Conservation (phyloP, 1,284 basidiomycete species). For the Apiotrichum siamense region DNA sequence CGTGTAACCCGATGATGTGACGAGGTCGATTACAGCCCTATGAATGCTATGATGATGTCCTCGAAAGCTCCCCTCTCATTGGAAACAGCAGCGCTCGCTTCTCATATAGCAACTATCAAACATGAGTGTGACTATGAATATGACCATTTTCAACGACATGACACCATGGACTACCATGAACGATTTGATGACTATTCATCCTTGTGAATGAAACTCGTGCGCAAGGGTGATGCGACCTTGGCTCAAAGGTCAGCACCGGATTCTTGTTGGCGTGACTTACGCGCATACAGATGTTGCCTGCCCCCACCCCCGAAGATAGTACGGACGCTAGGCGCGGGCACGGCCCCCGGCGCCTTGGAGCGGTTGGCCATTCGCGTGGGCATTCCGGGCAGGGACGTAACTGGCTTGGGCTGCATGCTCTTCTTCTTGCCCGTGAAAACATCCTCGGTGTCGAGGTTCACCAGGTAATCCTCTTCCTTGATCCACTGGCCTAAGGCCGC, state of each 20-base stretch:
- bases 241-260: neutral
- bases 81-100: too few species aligned
- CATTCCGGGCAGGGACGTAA: neutral
- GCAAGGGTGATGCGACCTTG: neutral
- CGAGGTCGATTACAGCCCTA: too few species aligned
- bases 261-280: neutral
- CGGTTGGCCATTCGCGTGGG: neutral
- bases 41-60: too few species aligned
- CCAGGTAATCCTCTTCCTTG: constrained; percentile 61
- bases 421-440: constrained; percentile 59
- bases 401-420: constrained; percentile 54
- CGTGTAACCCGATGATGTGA: too few species aligned
- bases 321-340: neutral
- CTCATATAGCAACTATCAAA: too few species aligned
- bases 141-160: too few species aligned
- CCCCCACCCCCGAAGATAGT: neutral
- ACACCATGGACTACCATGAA: too few species aligned
- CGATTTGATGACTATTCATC: neutral
- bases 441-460: constrained; percentile 64
- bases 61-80: too few species aligned
- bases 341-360: neutral
- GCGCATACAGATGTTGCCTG: neutral
- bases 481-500: constrained; percentile 62
- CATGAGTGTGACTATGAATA: too few species aligned
- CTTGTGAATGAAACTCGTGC: neutral